Conservation (phyloP, 805 yeast genomes). For the Wickerhamiella occidentalis region DNA sequence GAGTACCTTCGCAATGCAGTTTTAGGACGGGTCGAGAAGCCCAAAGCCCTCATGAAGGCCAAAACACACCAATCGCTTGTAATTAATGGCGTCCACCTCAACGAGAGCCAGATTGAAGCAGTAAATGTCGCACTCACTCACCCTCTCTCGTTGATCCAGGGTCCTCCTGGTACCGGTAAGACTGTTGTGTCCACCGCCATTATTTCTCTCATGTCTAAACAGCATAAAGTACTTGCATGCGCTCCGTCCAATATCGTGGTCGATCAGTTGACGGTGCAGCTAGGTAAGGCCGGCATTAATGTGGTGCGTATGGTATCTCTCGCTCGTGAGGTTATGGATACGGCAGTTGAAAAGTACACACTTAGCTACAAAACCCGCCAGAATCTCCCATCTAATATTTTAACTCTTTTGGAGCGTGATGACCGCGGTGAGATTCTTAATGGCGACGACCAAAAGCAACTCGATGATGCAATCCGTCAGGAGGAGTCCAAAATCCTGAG, state of each 20-base stretch:
- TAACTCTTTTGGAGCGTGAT: constrained; percentile 26
- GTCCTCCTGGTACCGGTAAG: constrained; percentile 96
- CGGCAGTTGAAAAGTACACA: constrained; percentile 44
- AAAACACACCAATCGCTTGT: constrained; percentile 50
- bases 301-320: constrained; percentile 70
- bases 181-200: constrained; percentile 88
- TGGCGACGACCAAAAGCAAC: constrained; percentile 1
- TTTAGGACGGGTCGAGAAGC: constrained; percentile 65
- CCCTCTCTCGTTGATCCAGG: constrained; percentile 77
- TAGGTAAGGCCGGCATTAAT: constrained; percentile 55
- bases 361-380: constrained; percentile 33
- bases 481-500: constrained; percentile 41
- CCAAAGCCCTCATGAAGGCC: constrained; percentile 40
- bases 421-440: constrained; percentile 53
- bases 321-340: constrained; percentile 69
- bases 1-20: constrained; percentile 65
- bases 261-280: constrained; percentile 71
- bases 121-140: constrained; percentile 53
- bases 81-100: constrained; percentile 55
- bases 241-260: constrained; percentile 96
- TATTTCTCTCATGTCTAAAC: constrained; percentile 56
- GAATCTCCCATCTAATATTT: background rate
- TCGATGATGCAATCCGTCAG: constrained; percentile 30
- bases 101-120: constrained; percentile 69
- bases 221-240: constrained; percentile 65